phyloP scores from a whole-genome alignment of 2,329 filamentous ascomycete species.

The Helminthosporium solani region DNA sequence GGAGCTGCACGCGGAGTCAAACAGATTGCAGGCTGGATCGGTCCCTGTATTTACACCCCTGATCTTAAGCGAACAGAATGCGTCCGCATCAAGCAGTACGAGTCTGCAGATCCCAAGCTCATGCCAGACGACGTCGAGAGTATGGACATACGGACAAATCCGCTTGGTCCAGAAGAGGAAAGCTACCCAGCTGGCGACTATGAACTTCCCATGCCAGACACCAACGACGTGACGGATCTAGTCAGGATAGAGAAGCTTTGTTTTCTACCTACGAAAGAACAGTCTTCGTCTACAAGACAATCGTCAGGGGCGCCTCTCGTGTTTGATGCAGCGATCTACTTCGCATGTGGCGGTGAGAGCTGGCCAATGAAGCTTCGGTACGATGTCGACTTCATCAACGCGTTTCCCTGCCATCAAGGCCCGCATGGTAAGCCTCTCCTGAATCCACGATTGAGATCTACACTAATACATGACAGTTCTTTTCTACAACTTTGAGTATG shows the following conservation, averaged over 20 bases:
- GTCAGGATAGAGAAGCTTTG: slow-evolving; percentile 69
- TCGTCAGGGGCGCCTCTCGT: slow-evolving; percentile 34
- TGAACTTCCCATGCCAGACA: slow-evolving; percentile 58
- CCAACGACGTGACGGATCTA: slow-evolving; percentile 61
- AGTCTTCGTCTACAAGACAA: slow-evolving; percentile 27
- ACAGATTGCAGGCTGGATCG: slow-evolving; percentile 72
- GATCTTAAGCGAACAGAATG: slow-evolving; percentile 70
- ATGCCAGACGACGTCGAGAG: slow-evolving; percentile 61
- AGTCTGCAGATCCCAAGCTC: slow-evolving; percentile 56
- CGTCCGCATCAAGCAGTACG: slow-evolving; percentile 64
- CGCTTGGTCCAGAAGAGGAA: slow-evolving; percentile 64
- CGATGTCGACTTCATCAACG: slow-evolving; percentile 45
- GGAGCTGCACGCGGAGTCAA: slow-evolving; percentile 66
- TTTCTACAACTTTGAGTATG: slow-evolving; percentile 70
- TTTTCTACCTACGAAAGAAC: slow-evolving; percentile 52
- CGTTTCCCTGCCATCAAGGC: slow-evolving; percentile 45
- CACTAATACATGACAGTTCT: slow-evolving; percentile 49
- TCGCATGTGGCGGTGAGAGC: slow-evolving; percentile 44
- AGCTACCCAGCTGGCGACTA: slow-evolving; percentile 68
- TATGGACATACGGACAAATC: slow-evolving; percentile 68
- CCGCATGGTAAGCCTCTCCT: slow-evolving; percentile 37
- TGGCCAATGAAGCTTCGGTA: slow-evolving; percentile 43
- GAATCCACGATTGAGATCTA: neutral
- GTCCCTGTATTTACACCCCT: slow-evolving; percentile 66
- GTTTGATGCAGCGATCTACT: slow-evolving; percentile 43